Evolutionary conservation across 371 early-diverging fungal genomes (phyloP).

Genomic region (Rhizopus sp.): DNA sequence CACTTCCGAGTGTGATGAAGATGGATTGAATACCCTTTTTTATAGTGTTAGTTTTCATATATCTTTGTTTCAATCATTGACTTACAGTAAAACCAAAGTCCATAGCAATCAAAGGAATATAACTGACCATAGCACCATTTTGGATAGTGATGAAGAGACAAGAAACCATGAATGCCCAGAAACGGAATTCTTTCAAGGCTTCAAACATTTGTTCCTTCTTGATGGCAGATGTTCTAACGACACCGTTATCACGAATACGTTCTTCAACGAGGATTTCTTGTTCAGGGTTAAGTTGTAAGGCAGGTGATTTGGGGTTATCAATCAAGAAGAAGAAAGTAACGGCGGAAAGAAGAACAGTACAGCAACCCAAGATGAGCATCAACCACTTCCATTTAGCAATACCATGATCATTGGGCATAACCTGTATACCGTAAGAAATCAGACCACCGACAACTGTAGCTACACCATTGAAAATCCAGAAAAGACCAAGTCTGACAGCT

Average conservation of each 20-base stretch:
- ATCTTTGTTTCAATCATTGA: not conserved
- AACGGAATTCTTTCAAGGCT: conserved; percentile 33
- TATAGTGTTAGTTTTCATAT: not conserved
- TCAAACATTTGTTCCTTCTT: conserved; percentile 38
- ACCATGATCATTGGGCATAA: conserved; percentile 42
- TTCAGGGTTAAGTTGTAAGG: conserved; percentile 33
- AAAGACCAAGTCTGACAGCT: conserved; percentile 36
- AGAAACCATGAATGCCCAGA: conserved; percentile 35
- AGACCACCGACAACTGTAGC: conserved; percentile 65
- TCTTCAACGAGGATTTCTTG: conserved; percentile 42
- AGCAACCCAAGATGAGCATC: conserved; percentile 41
- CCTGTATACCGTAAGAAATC: conserved; percentile 57
- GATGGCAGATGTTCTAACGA: conserved; percentile 29
- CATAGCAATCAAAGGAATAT: conserved; percentile 30
- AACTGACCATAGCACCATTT: conserved; percentile 43
- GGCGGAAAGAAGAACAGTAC: conserved; percentile 26
- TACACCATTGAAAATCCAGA: conserved; percentile 48
- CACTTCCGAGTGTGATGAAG: conserved; percentile 31
- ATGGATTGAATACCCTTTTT: conserved; percentile 31
- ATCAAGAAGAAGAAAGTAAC: conserved; percentile 38
- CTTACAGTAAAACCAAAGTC: conserved; percentile 43
- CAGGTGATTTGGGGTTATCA: conserved; percentile 35
- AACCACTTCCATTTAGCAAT: conserved; percentile 64
- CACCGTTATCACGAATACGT: conserved; percentile 41
- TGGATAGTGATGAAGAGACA: conserved; percentile 34